Base-by-base conservation (phyloP, 2,329 filamentous ascomycete species). In the Hawksworthiomyces lignivorus region DNA sequence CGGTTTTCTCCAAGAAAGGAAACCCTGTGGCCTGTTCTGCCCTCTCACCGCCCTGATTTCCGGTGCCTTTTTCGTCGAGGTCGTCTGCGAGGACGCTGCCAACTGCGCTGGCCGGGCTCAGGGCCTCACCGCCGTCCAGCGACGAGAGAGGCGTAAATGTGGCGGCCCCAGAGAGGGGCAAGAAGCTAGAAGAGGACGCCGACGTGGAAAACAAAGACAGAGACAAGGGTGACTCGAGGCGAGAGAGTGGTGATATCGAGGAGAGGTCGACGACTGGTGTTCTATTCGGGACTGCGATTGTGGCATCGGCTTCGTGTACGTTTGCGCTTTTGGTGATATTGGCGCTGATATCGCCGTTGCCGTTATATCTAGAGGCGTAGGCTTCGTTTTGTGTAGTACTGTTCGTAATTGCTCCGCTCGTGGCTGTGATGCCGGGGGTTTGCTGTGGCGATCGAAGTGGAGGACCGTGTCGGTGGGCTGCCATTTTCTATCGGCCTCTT, bases 101-200 rank as follows among this genome's bases (percentile, higher is more conserved):
- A 21, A 26, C 33, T n/a, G 30, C 27, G 17, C 32, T 39, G 17
- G 31, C 7, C 2, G 35, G 38, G 8, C 39, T 35, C 33, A 22
- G 30, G 17, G 19, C 21, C 14, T 44, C 41, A 17, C 37, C 34
- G 36, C 44, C 34, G 39, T 48, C 46, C 18, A 45, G 22, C 14
- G 48, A 48, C 6, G 48, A 50, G 18, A 46, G 8, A 1, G 48
- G 48, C 3, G 43, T 43, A 2, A 41, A 17, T 10, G 41, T 18
- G 6, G 39, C 37, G 4, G 33, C 30, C 10, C 44, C 24, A 4
- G 36, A 19, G 3, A 46, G 18, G 1, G 48, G 40, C n/a, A 45
- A 19, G 12, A 45, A 43, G 11, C 26, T 20, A 14, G 34, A 24
- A 4, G 46, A 42, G 2, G 41, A 20, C 4, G 43, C 39, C 12